A percentile compares a stretch with the other conserved stretches of the same genome.
Conservation (phyloP, 2,329 filamentous ascomycete species). For the Monilinia laxa region DNA sequence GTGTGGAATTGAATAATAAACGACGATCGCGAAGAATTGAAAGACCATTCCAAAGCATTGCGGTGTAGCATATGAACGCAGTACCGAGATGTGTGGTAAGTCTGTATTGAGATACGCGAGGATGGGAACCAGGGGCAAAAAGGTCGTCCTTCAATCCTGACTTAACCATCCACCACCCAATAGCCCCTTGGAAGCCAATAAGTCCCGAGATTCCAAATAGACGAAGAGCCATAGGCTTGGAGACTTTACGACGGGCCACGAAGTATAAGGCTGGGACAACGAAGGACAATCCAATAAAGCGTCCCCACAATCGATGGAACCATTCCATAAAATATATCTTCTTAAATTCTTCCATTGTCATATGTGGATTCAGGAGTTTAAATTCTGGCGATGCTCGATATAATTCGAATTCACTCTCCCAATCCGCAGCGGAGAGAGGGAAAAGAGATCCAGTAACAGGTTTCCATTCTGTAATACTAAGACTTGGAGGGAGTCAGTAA, state of each 20-base stretch:
- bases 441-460: constrained; percentile 91
- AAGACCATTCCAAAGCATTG: constrained; percentile 90
- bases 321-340: constrained; percentile 99
- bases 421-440: constrained; percentile 74
- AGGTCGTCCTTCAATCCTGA: constrained; percentile 93
- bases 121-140: constrained; percentile 86
- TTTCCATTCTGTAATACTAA: constrained; percentile 98
- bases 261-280: constrained; percentile 87
- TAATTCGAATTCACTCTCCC: constrained; percentile 90
- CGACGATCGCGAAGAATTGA: constrained; percentile 72
- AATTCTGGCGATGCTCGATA: constrained; percentile 94
- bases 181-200: constrained; percentile 91
- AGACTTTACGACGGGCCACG: constrained; percentile 75
- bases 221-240: constrained; percentile 71
- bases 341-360: constrained; percentile 93
- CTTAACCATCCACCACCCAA: constrained; percentile 99
- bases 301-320: constrained; percentile 92
- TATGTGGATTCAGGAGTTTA: constrained; percentile 84
- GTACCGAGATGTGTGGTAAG: constrained; percentile 85
- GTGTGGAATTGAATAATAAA: constrained; percentile 66
- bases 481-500: constrained; percentile 42
- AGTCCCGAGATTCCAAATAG: constrained; percentile 80
- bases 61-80: constrained; percentile 88
- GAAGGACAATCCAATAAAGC: constrained; percentile 86
- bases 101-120: constrained; percentile 91